Evolutionary conservation across 257 asterid genomes (phyloP).

Genomic region (Scutellaria galericulata): DNA sequence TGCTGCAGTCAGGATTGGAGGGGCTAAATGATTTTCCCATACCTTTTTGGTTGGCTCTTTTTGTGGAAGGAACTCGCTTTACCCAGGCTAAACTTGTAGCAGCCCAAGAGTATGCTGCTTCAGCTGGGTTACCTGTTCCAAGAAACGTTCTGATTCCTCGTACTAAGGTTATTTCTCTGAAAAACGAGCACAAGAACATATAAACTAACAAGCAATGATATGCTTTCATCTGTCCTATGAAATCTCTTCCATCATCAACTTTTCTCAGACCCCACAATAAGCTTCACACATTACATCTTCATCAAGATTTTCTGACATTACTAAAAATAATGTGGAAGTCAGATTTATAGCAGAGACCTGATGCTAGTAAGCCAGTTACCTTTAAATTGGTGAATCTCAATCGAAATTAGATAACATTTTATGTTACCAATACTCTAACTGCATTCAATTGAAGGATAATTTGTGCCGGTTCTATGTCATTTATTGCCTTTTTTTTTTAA

Average conservation of each 20-base stretch:
- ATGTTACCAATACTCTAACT: constrained; percentile 13
- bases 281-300: not conserved
- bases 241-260: no score
- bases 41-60: constrained; percentile 83
- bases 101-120: constrained; percentile 70
- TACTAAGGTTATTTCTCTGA: constrained; percentile 59
- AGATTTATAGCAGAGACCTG: not conserved
- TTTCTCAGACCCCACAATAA: not conserved
- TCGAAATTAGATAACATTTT: not conserved
- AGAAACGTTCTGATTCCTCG: constrained; percentile 81
- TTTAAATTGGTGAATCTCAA: not conserved
- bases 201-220: no score
- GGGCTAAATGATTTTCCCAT: constrained; percentile 56
- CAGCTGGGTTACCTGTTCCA: constrained; percentile 70
- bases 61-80: constrained; percentile 86
- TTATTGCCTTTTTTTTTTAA: constrained; percentile 21
- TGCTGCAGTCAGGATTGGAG: constrained; percentile 66
- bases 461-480: constrained; percentile 2
- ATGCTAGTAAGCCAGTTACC: not conserved
- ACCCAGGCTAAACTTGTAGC: constrained; percentile 69
- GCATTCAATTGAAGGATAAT: constrained; percentile 5
- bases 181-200: not conserved
- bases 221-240: no score
- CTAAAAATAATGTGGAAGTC: not conserved
- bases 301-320: not conserved